Base-by-base conservation (phyloP, 352 stramenopile genomes). In the Pythium diclinum region DNA sequence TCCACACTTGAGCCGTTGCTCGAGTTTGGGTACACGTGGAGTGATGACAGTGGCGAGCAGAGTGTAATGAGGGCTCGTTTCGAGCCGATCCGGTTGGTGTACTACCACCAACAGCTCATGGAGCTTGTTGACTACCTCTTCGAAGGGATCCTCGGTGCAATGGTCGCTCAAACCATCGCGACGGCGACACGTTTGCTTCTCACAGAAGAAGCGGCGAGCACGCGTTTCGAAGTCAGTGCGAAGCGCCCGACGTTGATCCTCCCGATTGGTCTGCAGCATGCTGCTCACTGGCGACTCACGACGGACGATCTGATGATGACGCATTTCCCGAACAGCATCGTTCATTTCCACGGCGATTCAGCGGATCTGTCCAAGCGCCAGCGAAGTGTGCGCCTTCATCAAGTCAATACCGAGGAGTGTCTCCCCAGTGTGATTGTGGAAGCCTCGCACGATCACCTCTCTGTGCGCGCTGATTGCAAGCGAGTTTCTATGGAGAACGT, bases 61-160 rank as follows among this genome's bases (percentile, higher is more conserved):
- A 88, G 75, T 28, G 66, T 67, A 13, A 34, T 94, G 30, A 54
- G 56, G n/a, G 44, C 89, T 36, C 63, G 80, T 2, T 86, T 94
- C 42, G 71, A 83, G 58, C 75, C 84, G 3, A 76, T 93, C 2
- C 83, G 84, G 6, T 74, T 90, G 46, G 85, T 95, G 16, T 95
- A 95, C 58, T 91, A 89, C 49, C 86, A 95, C 34, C 86, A 95
- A n/a, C 86, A 95, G 54, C 67, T 95, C 6, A 64, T 95, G 40
- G 86, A 95, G 60, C 63, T 95, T 10, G 77, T 83, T 10, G 86
- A 95, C 58, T 95, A 92, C 49, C 59, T 95, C 9, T 83, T 93
- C 58, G 84, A 95, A 73, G 86, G 86, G 11, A 79, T 95, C 34
- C 66, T 93, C 36, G 86, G 86, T 25, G 67, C 81, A 2, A 84